Percentiles rank a stretch among this genome's conserved stretches.
These are phyloP conservation scores for Cylindrotheca closterium DNA, from an alignment of 108 stramenopile genomes.

Conservation along the genomic window DNA sequence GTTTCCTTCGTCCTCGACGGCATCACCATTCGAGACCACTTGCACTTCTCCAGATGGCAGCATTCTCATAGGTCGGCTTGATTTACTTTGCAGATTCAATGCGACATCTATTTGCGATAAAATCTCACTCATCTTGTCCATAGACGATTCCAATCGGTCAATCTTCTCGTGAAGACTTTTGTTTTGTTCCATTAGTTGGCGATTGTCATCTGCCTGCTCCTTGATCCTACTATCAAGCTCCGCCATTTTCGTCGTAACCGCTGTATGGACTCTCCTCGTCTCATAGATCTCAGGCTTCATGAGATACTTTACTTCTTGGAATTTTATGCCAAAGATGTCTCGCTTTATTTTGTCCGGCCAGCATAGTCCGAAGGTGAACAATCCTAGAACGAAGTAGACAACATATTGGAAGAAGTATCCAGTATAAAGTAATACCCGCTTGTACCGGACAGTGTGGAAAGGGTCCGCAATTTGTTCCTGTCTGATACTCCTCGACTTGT, in stretches of 20 bases:
- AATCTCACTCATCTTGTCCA: background rate
- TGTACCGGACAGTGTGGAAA: too few relatives aligned
- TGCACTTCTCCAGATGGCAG: too few relatives aligned
- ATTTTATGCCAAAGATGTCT: background rate
- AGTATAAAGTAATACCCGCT: background rate
- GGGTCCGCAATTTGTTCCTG: background rate
- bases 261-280: background rate
- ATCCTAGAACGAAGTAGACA: background rate
- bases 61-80: too few relatives aligned
- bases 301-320: background rate
- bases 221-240: background rate
- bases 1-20: too few relatives aligned
- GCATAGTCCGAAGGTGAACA: background rate
- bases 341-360: background rate
- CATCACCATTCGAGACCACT: too few relatives aligned
- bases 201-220: background rate
- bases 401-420: background rate
- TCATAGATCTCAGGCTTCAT: background rate
- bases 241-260: background rate
- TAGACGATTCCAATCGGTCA: background rate
- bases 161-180: background rate
- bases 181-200: background rate
- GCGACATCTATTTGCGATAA: too few relatives aligned
- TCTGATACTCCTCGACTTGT: background rate
- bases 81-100: too few relatives aligned